These are phyloP conservation scores for Syzygium aromaticum DNA, from an alignment of 345 rosid species.

Conservation along the genomic window DNA sequence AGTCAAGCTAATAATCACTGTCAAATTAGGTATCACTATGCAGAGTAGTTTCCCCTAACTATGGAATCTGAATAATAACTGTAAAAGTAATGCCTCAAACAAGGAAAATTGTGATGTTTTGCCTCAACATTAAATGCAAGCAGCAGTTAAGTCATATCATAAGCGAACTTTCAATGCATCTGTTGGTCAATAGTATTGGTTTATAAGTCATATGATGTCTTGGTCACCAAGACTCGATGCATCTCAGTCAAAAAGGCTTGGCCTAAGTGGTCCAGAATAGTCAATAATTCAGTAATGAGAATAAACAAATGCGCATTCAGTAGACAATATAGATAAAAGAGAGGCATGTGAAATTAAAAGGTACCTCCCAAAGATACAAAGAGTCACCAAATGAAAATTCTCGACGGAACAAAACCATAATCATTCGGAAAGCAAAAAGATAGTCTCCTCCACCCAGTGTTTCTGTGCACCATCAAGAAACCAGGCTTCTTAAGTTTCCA, in stretches of 20 bases:
- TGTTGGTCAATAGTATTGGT: neutral
- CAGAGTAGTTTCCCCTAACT: neutral
- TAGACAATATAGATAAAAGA: neutral
- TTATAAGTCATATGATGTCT: neutral
- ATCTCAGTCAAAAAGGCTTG: neutral
- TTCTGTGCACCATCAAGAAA: constrained; percentile 34
- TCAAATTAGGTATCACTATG: neutral
- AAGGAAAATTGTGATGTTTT: neutral
- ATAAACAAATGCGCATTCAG: neutral
- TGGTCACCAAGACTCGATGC: neutral
- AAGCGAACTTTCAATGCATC: neutral
- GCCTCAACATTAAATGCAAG: neutral
- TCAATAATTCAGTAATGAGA: neutral
- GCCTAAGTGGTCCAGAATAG: neutral
- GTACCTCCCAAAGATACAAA: constrained; percentile 98
- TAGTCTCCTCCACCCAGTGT: constrained; percentile 95
- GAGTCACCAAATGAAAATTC: constrained; percentile 96
- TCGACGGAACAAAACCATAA: constrained; percentile 93
- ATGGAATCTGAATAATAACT: neutral
- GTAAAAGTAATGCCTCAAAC: neutral
- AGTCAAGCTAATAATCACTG: neutral
- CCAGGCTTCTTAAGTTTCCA: neutral
- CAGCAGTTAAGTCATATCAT: neutral
- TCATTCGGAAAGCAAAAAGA: constrained; percentile 93
- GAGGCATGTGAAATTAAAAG: neutral